Evolutionary conservation across 202 grass and related monocot species (phyloP).

Genomic region (Hordeum pubiflorum): DNA sequence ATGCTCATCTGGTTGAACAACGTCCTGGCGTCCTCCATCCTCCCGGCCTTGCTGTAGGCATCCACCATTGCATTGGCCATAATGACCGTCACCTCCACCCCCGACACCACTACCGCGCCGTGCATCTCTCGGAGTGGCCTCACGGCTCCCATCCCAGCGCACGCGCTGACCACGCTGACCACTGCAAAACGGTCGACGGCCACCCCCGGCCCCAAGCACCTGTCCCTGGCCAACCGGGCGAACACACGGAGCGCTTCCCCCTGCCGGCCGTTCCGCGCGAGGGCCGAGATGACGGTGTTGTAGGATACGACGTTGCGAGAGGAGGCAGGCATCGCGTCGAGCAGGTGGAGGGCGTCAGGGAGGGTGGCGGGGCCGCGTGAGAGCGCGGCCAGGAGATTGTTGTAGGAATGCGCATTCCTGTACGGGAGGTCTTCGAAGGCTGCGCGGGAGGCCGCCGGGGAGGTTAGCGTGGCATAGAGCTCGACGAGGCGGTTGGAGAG

Average conservation of each 20-base stretch:
- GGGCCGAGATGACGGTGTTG: slow-evolving; percentile 61
- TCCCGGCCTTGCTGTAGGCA: slow-evolving; percentile 50
- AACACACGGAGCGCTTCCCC: slow-evolving; percentile 29
- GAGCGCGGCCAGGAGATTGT: slow-evolving; percentile 40
- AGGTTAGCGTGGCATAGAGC: slow-evolving; percentile 30
- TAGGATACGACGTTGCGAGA: slow-evolving; percentile 45
- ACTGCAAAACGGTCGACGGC: slow-evolving; percentile 47
- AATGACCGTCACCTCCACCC: slow-evolving; percentile 42
- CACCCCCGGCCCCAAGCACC: slow-evolving; percentile 16
- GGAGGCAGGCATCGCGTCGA: slow-evolving; percentile 36
- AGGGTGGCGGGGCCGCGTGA: background rate
- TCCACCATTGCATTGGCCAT: slow-evolving; percentile 66
- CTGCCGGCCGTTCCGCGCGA: slow-evolving; percentile 27
- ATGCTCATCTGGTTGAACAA: slow-evolving; percentile 38
- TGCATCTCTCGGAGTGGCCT: slow-evolving; percentile 48
- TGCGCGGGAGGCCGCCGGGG: background rate
- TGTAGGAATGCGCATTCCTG: slow-evolving; percentile 57
- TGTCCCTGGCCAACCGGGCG: slow-evolving; percentile 30
- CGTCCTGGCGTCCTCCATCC: slow-evolving; percentile 32
- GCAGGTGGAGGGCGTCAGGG: slow-evolving; percentile 28
- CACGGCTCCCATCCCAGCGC: slow-evolving; percentile 22
- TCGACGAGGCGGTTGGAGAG: slow-evolving; percentile 59
- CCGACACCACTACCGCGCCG: slow-evolving; percentile 20
- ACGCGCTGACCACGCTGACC: slow-evolving; percentile 35
- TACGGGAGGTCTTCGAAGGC: slow-evolving; percentile 44